phyloP scores from a whole-genome alignment of 164 flowering plant genomes.

The Annona cherimola region DNA sequence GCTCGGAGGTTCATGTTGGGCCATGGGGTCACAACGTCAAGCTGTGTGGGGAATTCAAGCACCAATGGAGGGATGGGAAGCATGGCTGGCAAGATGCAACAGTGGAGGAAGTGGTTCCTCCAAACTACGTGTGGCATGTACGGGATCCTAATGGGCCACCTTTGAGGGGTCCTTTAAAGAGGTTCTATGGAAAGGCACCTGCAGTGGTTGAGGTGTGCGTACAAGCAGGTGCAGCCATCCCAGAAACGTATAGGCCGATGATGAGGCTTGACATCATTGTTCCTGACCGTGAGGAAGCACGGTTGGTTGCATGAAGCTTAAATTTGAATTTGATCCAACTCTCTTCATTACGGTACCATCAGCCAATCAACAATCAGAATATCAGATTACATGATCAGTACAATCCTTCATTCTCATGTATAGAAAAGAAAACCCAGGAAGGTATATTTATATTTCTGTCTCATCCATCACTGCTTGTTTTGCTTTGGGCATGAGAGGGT shows the following conservation, averaged over 20 bases:
- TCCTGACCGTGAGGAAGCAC: conserved; percentile 69
- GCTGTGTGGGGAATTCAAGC: conserved; percentile 90
- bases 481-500: background rate
- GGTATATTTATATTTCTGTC: background rate
- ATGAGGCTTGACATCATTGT: conserved; percentile 92
- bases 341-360: background rate
- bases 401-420: background rate
- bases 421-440: background rate
- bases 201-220: conserved; percentile 84
- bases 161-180: conserved; percentile 48
- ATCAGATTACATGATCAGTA: too few species aligned
- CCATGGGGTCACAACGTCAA: conserved; percentile 95
- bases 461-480: background rate
- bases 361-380: too few species aligned
- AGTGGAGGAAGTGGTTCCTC: conserved; percentile 77
- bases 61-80: conserved; percentile 96
- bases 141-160: conserved; percentile 71
- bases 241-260: conserved; percentile 68
- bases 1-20: conserved; percentile 94
- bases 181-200: conserved; percentile 87
- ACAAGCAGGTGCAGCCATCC: conserved; percentile 78
- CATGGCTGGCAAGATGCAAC: conserved; percentile 98
- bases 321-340: background rate
- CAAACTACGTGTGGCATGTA: conserved; percentile 88
- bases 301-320: conserved; percentile 49